phyloP scores from a whole-genome alignment of 768 basidiomycete genomes.

The Tylopilus rubrobrunneus region DNA sequence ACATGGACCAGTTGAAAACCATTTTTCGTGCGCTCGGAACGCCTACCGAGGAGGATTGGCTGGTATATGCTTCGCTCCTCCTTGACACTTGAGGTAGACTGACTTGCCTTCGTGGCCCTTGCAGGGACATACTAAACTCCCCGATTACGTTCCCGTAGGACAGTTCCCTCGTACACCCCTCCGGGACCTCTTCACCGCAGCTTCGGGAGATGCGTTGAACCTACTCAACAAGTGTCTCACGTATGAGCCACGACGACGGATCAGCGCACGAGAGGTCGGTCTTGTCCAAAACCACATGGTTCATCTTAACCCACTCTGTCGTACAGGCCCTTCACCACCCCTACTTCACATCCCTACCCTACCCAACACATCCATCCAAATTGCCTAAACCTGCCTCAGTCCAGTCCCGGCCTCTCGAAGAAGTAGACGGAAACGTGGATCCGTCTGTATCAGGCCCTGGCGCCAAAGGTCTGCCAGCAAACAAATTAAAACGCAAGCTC shows the following conservation, averaged over 20 bases:
- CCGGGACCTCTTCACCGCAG: slow-evolving; percentile 87
- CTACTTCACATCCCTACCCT: slow-evolving; percentile 83
- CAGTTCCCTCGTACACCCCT: slow-evolving; percentile 82
- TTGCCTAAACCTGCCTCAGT: slow-evolving; percentile 68
- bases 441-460: slow-evolving; percentile 45
- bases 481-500: slow-evolving; percentile 68
- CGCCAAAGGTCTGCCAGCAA: slow-evolving; percentile 48
- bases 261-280: slow-evolving; percentile 73
- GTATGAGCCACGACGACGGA: slow-evolving; percentile 83
- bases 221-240: slow-evolving; percentile 74
- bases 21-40: slow-evolving; percentile 94
- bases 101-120: background rate
- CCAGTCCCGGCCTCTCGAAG: slow-evolving; percentile 62
- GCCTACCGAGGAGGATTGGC: slow-evolving; percentile 97
- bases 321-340: slow-evolving; percentile 76
- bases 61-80: slow-evolving; percentile 47
- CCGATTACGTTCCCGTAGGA: slow-evolving; percentile 84
- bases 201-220: slow-evolving; percentile 80
- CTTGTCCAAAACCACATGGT: background rate
- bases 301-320: background rate
- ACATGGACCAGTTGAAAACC: slow-evolving; percentile 95
- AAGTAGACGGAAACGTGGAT: slow-evolving; percentile 73
- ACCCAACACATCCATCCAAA: slow-evolving; percentile 84
- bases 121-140: slow-evolving; percentile 86
- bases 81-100: background rate